phyloP scores from a whole-genome alignment of 140 eudicot species.

The Senecio squalidus region DNA sequence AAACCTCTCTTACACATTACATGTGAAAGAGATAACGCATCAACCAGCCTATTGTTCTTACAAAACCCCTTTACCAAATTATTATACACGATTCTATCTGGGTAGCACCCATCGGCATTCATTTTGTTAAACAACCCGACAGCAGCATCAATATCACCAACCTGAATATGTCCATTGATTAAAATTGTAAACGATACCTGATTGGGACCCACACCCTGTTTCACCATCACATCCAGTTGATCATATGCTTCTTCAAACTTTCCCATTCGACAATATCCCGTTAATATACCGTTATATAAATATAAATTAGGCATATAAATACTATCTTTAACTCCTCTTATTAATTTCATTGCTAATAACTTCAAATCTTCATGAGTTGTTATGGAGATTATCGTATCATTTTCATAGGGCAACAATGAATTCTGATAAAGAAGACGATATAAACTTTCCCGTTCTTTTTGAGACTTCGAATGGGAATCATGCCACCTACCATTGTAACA shows the following conservation, averaged over 20 bases:
- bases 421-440: constrained; percentile 37
- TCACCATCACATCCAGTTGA: constrained; percentile 45
- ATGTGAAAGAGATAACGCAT: constrained; percentile 48
- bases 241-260: constrained; percentile 56
- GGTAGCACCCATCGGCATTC: constrained; percentile 38
- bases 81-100: constrained; percentile 50
- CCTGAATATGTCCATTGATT: constrained; percentile 53
- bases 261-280: constrained; percentile 49
- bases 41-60: constrained; percentile 36
- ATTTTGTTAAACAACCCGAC: constrained; percentile 46
- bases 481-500: constrained; percentile 27
- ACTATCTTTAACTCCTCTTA: constrained; percentile 26
- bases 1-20: constrained; percentile 58
- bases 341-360: constrained; percentile 32
- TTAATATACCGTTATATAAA: constrained; percentile 45
- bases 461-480: constrained; percentile 21
- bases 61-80: constrained; percentile 55
- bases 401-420: constrained; percentile 17
- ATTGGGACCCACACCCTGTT: constrained; percentile 47
- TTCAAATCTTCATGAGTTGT: constrained; percentile 41
- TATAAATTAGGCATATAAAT: constrained; percentile 38
- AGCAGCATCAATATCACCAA: constrained; percentile 47
- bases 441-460: constrained; percentile 36
- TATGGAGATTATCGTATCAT: constrained; percentile 17
- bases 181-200: constrained; percentile 56